phyloP scores from a whole-genome alignment of 371 early-diverging fungal species.

The Mortierella sp. region DNA sequence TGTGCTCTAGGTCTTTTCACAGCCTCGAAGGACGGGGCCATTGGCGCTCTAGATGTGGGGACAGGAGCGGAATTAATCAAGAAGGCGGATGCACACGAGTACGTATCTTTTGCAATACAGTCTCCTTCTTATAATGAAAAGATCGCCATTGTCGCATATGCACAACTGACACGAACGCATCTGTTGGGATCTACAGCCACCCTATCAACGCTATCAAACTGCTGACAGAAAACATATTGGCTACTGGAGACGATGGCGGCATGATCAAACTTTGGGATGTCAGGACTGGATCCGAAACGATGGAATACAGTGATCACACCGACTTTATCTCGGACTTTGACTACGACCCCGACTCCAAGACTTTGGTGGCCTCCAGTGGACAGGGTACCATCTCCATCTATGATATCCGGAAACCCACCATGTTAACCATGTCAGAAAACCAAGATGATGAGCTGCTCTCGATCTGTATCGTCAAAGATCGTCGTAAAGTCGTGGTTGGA shows the following conservation, averaged over 20 bases:
- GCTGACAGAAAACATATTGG: constrained; percentile 77
- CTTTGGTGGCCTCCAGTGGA: constrained; percentile 79
- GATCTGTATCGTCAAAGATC: constrained; percentile 78
- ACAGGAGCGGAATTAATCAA: constrained; percentile 70
- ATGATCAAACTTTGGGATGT: constrained; percentile 92
- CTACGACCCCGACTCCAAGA: constrained; percentile 70
- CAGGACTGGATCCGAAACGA: constrained; percentile 71
- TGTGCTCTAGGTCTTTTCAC: constrained; percentile 68
- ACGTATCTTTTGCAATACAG: constrained; percentile 41
- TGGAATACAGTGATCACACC: constrained; percentile 80
- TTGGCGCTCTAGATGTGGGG: constrained; percentile 75
- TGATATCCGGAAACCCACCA: constrained; percentile 85
- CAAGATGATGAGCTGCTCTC: constrained; percentile 94
- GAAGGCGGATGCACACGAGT: constrained; percentile 81
- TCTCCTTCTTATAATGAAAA: too few species aligned
- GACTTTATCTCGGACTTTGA: constrained; percentile 91
- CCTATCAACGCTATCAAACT: constrained; percentile 78
- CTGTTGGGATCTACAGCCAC: constrained; percentile 63
- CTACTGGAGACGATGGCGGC: constrained; percentile 93
- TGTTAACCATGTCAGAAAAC: constrained; percentile 84
- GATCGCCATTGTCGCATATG: too few species aligned
- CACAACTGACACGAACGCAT: too few species aligned
- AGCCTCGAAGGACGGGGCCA: constrained; percentile 83
- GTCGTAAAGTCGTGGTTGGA: constrained; percentile 86
- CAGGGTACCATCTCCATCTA: constrained; percentile 92